Percentiles rank a stretch among this genome's conserved stretches.
These are phyloP conservation scores for Ceratocystis colombiana DNA, from an alignment of 2,329 filamentous ascomycete species.

Conservation along the genomic window DNA sequence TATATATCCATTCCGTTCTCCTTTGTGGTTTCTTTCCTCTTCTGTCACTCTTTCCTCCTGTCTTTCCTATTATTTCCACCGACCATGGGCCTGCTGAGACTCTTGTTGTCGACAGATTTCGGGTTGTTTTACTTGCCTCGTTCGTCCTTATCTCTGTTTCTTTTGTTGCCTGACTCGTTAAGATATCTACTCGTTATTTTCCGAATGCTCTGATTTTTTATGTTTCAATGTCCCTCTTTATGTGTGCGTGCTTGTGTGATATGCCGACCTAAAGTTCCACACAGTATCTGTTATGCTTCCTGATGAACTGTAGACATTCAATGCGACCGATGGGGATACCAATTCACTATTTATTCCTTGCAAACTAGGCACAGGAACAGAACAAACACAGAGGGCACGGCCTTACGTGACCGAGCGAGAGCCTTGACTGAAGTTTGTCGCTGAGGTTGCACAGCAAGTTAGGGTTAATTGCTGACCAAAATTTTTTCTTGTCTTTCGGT, in stretches of 20 bases:
- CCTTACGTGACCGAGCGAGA: no score
- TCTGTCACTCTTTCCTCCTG: neutral
- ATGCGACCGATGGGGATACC: no score
- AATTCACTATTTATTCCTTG: no score
- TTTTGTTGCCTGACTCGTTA: neutral
- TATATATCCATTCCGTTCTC: slow-evolving; percentile 14
- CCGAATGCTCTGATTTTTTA: neutral
- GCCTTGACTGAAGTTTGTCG: neutral
- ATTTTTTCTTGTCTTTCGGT: no score
- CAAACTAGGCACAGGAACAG: no score
- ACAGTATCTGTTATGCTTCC: no score
- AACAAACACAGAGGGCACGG: no score
- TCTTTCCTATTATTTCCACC: neutral
- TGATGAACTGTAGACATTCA: no score
- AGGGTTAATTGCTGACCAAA: slow-evolving; percentile 13
- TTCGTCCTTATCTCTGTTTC: neutral
- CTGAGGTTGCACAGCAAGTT: neutral
- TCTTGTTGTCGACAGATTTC: neutral
- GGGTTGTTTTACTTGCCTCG: no score
- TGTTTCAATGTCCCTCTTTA: neutral
- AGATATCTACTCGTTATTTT: neutral
- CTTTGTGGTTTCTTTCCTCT: neutral
- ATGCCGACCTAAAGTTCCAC: neutral
- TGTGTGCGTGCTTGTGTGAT: neutral
- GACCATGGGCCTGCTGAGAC: neutral